These are phyloP conservation scores for Panus rudis DNA, from an alignment of 768 basidiomycete species.

Conservation along the genomic window DNA sequence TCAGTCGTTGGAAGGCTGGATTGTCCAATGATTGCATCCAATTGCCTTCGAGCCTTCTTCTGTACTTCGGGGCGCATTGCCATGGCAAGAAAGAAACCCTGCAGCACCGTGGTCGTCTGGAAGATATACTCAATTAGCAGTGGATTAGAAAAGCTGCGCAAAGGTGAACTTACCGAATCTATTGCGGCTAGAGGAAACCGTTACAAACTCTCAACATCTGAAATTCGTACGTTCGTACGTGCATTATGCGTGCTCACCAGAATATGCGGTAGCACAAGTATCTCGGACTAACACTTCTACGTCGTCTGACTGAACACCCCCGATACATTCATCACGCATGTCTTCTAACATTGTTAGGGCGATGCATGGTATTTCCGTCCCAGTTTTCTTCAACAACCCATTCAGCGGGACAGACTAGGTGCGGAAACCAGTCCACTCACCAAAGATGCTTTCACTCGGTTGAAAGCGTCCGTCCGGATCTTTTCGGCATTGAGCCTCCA, in stretches of 20 bases:
- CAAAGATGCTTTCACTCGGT: neutral
- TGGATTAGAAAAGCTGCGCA: neutral
- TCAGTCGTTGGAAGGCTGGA: constrained; percentile 49
- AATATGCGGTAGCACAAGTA: neutral
- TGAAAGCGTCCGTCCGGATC: neutral
- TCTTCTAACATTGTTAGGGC: neutral
- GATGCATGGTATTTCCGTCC: neutral
- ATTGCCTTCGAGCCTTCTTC: constrained; percentile 52
- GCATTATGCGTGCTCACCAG: neutral
- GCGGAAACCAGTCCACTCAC: neutral
- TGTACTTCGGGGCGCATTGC: constrained; percentile 47
- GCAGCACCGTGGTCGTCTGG: neutral
- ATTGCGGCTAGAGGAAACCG: neutral
- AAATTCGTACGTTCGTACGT: neutral
- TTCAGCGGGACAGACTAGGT: neutral
- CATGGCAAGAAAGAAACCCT: constrained; percentile 54
- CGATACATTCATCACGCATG: neutral
- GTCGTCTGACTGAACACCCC: neutral
- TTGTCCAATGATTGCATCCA: constrained; percentile 47
- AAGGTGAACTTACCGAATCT: neutral
- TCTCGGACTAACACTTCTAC: neutral
- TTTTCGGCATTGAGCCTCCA: neutral
- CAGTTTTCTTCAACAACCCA: neutral
- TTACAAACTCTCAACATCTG: neutral
- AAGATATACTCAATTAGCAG: neutral